These are phyloP conservation scores for Arthrinium phaeospermum DNA, from an alignment of 2,329 filamentous ascomycete genomes.

Conservation along the genomic window DNA sequence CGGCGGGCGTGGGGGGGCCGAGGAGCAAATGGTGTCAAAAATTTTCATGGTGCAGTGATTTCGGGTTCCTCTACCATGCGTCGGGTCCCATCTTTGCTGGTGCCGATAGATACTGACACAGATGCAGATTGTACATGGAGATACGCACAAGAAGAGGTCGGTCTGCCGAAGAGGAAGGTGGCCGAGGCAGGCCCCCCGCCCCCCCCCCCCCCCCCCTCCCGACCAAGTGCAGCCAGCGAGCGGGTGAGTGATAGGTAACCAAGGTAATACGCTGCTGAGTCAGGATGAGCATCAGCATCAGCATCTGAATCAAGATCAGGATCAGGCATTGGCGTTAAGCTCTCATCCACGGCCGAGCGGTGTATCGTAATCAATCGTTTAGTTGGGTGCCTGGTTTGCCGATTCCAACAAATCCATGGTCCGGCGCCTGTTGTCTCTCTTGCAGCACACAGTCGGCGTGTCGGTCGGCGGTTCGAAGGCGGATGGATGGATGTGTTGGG, in stretches of 20 bases:
- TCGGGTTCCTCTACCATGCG: neutral
- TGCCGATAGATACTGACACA: neutral
- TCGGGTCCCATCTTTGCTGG: neutral
- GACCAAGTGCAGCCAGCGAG: neutral
- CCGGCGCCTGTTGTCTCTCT: neutral
- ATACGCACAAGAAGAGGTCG: neutral
- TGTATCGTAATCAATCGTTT: neutral
- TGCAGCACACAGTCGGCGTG: no score
- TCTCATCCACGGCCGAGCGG: neutral
- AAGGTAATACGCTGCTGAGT: neutral
- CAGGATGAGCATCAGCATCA: neutral
- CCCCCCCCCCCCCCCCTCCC: no score
- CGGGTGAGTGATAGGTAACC: neutral
- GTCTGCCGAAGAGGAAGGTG: slow-evolving; percentile 8
- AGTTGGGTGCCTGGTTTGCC: neutral
- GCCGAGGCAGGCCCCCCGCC: no score
- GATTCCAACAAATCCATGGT: neutral
- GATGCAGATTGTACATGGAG: neutral
- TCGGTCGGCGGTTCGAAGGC: no score
- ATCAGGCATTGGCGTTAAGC: slow-evolving; percentile 1
- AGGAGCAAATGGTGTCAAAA: slow-evolving; percentile 6
- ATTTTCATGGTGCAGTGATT: slow-evolving; percentile 14
- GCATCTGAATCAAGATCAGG: neutral
- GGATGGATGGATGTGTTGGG: no score
- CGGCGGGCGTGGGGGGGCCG: slow-evolving; percentile 1